Percentiles rank a stretch among this genome's conserved stretches.
Evolutionary conservation across 306 rosid species (phyloP).

Genomic region (Quercus aquifolioides): DNA sequence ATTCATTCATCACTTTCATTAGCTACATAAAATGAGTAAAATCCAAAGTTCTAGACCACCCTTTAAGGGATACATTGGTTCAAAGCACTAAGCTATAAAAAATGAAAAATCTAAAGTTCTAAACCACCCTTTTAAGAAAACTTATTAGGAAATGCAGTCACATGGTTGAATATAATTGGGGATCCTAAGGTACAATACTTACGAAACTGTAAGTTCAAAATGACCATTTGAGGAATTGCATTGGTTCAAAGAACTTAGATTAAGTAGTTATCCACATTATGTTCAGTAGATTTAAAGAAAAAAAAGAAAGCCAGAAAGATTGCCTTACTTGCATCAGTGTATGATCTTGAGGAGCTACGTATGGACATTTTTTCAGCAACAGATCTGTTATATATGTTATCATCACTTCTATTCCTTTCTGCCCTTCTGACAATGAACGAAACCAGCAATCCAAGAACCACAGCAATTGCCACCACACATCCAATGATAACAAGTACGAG

Average conservation of each 20-base stretch:
- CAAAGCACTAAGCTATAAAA: too few relatives aligned
- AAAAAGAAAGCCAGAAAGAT: neutral
- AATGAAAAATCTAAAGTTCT: too few relatives aligned
- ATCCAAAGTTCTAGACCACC: too few relatives aligned
- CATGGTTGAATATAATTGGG: too few relatives aligned
- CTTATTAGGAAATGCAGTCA: too few relatives aligned
- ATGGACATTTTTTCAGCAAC: constrained; percentile 35
- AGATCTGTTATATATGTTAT: constrained; percentile 27
- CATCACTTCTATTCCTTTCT: constrained; percentile 24
- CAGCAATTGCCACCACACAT: constrained; percentile 43
- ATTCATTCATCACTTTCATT: constrained; percentile 1
- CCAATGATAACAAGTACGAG: constrained; percentile 50
- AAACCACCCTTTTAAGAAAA: too few relatives aligned
- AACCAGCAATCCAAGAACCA: constrained; percentile 41
- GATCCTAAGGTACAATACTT: too few relatives aligned
- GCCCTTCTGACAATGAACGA: constrained; percentile 36
- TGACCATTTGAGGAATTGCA: neutral
- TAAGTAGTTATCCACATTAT: neutral
- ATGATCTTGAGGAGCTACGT: constrained; percentile 30
- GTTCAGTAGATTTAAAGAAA: neutral
- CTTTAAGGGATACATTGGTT: too few relatives aligned
- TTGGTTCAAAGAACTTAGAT: neutral
- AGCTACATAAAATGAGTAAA: neutral
- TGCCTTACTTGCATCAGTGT: constrained; percentile 53
- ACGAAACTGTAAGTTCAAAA: too few relatives aligned